Evolutionary conservation across 805 yeast species (phyloP).

Genomic region (Pichia exigua): DNA sequence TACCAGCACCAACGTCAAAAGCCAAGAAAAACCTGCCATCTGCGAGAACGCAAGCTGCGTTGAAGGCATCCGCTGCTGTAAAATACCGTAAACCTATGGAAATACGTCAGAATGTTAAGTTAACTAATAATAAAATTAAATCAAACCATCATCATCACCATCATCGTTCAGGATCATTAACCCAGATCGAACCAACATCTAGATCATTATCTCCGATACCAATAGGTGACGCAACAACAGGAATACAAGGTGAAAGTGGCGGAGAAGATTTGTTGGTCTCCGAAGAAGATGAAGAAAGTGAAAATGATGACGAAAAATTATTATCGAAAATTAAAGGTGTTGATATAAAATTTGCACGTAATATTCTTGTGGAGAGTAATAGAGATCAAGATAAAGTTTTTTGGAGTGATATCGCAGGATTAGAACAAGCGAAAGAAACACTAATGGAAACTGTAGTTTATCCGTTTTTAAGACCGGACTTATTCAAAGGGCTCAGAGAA

Average conservation of each 20-base stretch:
- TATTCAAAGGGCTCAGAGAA: conserved; percentile 83
- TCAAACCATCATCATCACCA: background rate
- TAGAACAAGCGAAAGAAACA: conserved; percentile 80
- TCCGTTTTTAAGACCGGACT: conserved; percentile 89
- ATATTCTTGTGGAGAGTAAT: conserved; percentile 80
- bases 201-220: background rate
- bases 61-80: conserved; percentile 28
- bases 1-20: background rate
- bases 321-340: conserved; percentile 56
- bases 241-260: conserved; percentile 19
- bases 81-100: conserved; percentile 16
- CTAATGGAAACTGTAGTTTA: conserved; percentile 92
- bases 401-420: conserved; percentile 95
- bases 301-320: conserved; percentile 27
- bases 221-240: background rate
- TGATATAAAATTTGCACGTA: conserved; percentile 71
- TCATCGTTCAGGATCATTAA: background rate
- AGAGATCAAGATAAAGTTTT: conserved; percentile 84
- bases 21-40: conserved; percentile 17
- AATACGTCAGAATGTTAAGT: background rate
- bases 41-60: conserved; percentile 26
- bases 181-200: background rate
- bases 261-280: conserved; percentile 15
- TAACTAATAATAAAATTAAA: background rate
- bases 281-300: conserved; percentile 1